Evolutionary conservation across 495 filamentous ascomycete species (phyloP), one percentile per base, ranked within the genome.

Genomic region (Elasticomyces elasticus): DNA sequence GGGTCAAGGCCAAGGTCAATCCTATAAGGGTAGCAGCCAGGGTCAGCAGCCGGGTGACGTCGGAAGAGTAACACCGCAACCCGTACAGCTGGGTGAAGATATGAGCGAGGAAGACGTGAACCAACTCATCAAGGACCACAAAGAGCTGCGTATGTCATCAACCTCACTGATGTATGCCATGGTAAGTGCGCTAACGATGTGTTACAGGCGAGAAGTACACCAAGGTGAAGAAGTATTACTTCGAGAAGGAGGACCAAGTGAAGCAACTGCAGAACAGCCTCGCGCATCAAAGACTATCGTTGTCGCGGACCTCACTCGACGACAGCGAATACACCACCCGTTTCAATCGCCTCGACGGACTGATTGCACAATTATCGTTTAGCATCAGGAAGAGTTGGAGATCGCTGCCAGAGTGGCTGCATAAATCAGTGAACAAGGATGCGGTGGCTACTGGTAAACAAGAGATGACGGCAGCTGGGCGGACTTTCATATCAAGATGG

Each of bases 211-310:
- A 79, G 58, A 98, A 98, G 73, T 98, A 98, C 66, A 88, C 88
- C 70, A 96, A 96, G 67, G 92, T 98, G 47, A 98, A 98, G 73
- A 80, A 86, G 28, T 85, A 95, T 58, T 98, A 96, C 66, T 98
- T 97, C 66, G 92, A 98, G 53, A 89, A 89, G 61, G 90, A 94
- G 63, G 74, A 83, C 43, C 91, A 97, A 65, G 87, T 98, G 11
- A 88, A 96, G 66, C 85, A 89, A 63, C 79, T 98, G 11, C 92
- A 98, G 69, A 97, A 98, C 66, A 91, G 87, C 4, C 80, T 98
- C 42, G 92, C 94, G 30, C 87, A 96, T 67, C 94, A 97, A 68
- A 81, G 92, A 49, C 84, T 98, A 66, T 88, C 91, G 13, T 86
- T 91, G 59, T 97, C 91, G 15, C 87, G 89, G 27, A 97, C 91